Base-by-base conservation (phyloP, 768 basidiomycete genomes). In the Rhizopogon sp. region DNA sequence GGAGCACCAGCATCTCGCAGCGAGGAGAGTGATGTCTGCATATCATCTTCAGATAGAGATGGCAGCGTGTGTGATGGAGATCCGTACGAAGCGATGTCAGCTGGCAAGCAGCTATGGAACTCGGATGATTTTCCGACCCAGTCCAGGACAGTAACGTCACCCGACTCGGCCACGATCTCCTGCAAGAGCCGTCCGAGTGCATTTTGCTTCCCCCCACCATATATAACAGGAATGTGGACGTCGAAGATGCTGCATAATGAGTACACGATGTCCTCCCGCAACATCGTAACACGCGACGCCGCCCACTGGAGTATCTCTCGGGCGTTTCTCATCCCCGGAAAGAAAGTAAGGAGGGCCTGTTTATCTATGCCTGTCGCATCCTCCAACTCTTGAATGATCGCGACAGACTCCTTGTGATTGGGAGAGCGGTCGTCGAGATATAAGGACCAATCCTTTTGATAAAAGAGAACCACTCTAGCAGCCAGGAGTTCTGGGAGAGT, bases 401-500 rank as follows among this genome's bases (percentile, higher is more conserved):
- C 4, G 8, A 46, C 29, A 11, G 44, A 46, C 5, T 46, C 29
- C 44, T 46, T 46, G n/a, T 46, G 44, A 10, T 46, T 31, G 5
- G 10, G n/a, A 31, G 29, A 46, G n/a, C 7, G 11, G n/a, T 46
- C 44, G n/a, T 31, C 9, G 10, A 46, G 44, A 46, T 46, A 45
- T 31, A 64, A 39, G 5, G 56, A 59, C 66, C 66, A 67, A 14
- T n/a, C 33, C 49, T 51, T 60, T 50, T 50, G 64, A 55, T 67
- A 67, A 56, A 67, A 67, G 35, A 65, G 67, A 55, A 69, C 55
- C 16, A 63, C 50, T 51, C 56, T 69, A 10, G 66, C 56, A 5
- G 65, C 67, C 13, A 67, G 17, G 59, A 62, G 52, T 47, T 67
- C 66, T 37, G 69, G 67, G 28, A 67, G 55, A 9, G 66, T 67